These are phyloP conservation scores for Lepidium didymum DNA, from an alignment of 345 rosid genomes.

Conservation along the genomic window DNA sequence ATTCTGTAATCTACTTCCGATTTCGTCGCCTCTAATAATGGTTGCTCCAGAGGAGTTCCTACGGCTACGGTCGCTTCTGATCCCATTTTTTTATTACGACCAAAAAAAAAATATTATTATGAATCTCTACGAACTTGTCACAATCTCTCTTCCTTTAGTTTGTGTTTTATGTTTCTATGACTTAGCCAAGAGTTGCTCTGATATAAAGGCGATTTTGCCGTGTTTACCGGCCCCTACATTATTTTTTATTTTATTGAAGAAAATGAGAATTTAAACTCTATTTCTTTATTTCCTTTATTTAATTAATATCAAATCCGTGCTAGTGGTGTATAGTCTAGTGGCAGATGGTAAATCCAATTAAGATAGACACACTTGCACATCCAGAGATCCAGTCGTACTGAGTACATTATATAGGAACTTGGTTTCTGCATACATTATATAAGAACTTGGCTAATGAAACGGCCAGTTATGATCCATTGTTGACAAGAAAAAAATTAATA, in stretches of 20 bases:
- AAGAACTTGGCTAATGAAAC: too few relatives aligned
- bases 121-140: neutral
- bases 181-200: neutral
- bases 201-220: slow-evolving; percentile 22
- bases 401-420: too few relatives aligned
- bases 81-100: slow-evolving; percentile 4
- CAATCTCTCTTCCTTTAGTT: neutral
- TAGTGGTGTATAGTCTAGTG: too few relatives aligned
- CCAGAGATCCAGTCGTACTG: too few relatives aligned
- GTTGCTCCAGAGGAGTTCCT: slow-evolving; percentile 16
- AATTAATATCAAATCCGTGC: neutral
- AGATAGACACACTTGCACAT: too few relatives aligned
- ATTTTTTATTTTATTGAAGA: neutral
- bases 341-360: too few relatives aligned
- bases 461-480: too few relatives aligned
- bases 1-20: slow-evolving; percentile 33
- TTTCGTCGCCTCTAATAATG: slow-evolving; percentile 18
- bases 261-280: neutral
- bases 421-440: too few relatives aligned
- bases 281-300: neutral
- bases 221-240: neutral
- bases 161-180: neutral
- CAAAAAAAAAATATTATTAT: neutral
- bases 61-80: slow-evolving; percentile 11
- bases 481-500: too few relatives aligned